phyloP scores from a whole-genome alignment of 2,329 filamentous ascomycete genomes.

The Pseudogymnoascus verrucosus region DNA sequence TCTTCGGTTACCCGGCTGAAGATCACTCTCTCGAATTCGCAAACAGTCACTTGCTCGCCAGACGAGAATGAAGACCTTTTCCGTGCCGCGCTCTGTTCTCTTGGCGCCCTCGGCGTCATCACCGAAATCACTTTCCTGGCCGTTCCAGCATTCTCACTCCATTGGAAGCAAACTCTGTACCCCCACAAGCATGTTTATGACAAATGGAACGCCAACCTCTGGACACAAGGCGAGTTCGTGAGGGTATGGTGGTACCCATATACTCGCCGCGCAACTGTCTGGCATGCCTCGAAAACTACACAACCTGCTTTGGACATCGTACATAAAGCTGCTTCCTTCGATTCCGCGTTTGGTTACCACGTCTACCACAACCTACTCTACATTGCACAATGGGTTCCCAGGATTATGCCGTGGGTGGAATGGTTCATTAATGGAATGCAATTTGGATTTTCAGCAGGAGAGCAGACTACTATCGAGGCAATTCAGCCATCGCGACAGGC shows the following conservation, averaged over 20 bases:
- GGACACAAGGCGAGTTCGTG: conserved; percentile 81
- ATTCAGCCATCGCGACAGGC: conserved; percentile 74
- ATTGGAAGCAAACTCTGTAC: conserved; percentile 76
- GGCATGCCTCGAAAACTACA: conserved; percentile 74
- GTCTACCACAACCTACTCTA: conserved; percentile 89
- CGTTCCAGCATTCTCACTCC: conserved; percentile 71
- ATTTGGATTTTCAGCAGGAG: conserved; percentile 75
- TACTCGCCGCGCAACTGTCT: conserved; percentile 77
- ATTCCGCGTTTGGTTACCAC: conserved; percentile 72
- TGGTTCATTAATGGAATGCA: conserved; percentile 98
- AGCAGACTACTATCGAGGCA: conserved; percentile 57
- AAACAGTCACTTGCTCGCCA: conserved; percentile 61
- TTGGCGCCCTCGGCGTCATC: conserved; percentile 86
- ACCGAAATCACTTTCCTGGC: conserved; percentile 81
- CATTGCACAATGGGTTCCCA: conserved; percentile 67
- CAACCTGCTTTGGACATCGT: conserved; percentile 48
- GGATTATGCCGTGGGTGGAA: conserved; percentile 78
- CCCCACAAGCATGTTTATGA: conserved; percentile 59
- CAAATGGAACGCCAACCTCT: conserved; percentile 66
- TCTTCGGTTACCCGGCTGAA: conserved; percentile 67
- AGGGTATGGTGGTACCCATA: conserved; percentile 98
- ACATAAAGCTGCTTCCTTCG: conserved; percentile 63
- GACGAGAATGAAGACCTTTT: conserved; percentile 69
- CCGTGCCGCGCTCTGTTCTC: conserved; percentile 74
- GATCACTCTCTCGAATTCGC: conserved; percentile 75